Percentiles rank a stretch among this genome's conserved stretches.
phyloP scores from a whole-genome alignment of 768 basidiomycete genomes.

The Pisolithus orientalis region DNA sequence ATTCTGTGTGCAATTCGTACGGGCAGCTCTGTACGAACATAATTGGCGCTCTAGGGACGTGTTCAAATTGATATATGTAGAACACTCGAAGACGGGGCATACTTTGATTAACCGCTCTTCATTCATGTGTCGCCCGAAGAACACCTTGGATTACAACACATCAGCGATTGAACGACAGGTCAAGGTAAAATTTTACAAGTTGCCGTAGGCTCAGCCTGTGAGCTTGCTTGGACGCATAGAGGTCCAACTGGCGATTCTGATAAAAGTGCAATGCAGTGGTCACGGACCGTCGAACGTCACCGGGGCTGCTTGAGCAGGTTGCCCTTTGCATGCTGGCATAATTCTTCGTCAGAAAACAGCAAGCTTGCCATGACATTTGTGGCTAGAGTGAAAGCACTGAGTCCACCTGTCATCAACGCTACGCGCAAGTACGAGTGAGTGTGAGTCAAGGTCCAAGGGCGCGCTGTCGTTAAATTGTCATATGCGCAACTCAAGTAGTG shows the following conservation, averaged over 20 bases:
- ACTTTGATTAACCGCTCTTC: conserved; percentile 74
- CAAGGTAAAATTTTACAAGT: conserved; percentile 42
- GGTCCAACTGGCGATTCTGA: conserved; percentile 74
- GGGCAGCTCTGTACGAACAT: conserved; percentile 84
- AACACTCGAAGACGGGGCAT: conserved; percentile 8
- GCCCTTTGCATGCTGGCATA: conserved; percentile 1
- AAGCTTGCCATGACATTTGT: conserved; percentile 21
- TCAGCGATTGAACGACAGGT: neutral
- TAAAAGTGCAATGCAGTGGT: conserved; percentile 62
- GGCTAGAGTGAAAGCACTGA: conserved; percentile 1
- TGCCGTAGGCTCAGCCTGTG: conserved; percentile 72
- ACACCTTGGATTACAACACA: conserved; percentile 45
- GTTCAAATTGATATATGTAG: neutral
- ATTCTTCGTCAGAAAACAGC: neutral
- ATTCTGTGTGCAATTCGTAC: conserved; percentile 84
- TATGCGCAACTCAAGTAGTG: too few species aligned
- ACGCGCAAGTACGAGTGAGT: neutral
- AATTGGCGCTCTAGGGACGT: conserved; percentile 68
- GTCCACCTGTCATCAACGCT: conserved; percentile 2
- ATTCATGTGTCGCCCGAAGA: conserved; percentile 80
- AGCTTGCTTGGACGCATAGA: conserved; percentile 70
- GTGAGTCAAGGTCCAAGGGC: neutral
- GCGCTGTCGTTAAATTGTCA: neutral
- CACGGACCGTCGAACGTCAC: conserved; percentile 17
- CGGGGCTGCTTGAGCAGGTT: neutral